phyloP scores from a whole-genome alignment of 129 eudicot species.

The Glebionis coronaria region DNA sequence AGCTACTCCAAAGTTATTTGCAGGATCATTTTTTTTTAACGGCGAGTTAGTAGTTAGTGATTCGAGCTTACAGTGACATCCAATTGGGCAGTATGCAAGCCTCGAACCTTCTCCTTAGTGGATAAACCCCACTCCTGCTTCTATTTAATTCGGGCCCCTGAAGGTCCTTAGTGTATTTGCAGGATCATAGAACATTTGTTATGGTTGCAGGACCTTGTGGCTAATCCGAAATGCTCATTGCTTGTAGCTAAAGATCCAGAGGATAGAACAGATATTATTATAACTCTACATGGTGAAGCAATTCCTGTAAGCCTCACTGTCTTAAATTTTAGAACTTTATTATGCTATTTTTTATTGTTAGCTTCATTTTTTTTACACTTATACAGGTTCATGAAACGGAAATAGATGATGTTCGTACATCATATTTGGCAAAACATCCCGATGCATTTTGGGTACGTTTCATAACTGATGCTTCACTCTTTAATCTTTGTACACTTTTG shows the following conservation, averaged over 20 bases:
- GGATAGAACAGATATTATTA: constrained; percentile 83
- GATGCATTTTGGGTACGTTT: constrained; percentile 78
- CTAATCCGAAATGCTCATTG: constrained; percentile 80
- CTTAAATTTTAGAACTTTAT: neutral
- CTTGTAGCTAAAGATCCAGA: constrained; percentile 91
- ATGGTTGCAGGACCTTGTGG: constrained; percentile 87
- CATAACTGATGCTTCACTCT: neutral
- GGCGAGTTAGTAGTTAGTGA: no score
- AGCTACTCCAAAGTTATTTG: neutral
- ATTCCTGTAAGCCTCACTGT: constrained; percentile 51
- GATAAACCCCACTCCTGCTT: no score
- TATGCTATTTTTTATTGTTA: constrained; percentile 2
- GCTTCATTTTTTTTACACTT: neutral
- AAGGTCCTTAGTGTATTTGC: no score
- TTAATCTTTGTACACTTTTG: neutral
- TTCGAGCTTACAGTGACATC: no score
- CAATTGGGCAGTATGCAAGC: no score
- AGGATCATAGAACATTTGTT: constrained; percentile 3
- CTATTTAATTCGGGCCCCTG: no score
- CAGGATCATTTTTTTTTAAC: neutral
- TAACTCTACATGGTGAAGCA: constrained; percentile 84
- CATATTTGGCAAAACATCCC: constrained; percentile 84
- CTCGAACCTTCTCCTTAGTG: no score
- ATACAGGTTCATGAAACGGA: constrained; percentile 63
- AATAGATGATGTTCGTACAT: constrained; percentile 53